A percentile compares a stretch with the other conserved stretches of the same genome.
Conservation (phyloP, 2,329 filamentous ascomycete genomes). For the Samsoniella hepiali region DNA sequence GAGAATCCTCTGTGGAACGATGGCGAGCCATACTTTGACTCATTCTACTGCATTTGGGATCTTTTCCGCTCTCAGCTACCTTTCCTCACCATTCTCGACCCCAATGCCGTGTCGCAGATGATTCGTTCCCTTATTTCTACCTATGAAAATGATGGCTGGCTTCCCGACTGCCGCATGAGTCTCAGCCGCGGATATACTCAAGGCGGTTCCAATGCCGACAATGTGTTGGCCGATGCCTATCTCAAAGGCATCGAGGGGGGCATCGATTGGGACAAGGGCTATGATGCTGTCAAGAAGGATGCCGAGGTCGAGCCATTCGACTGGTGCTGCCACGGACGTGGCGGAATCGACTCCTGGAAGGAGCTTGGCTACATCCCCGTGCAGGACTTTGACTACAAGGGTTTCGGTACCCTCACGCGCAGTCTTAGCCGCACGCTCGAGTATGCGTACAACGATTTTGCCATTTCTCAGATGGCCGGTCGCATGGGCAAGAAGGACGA, state of each 20-base stretch:
- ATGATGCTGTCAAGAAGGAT: conserved; percentile 68
- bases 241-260: conserved; percentile 60
- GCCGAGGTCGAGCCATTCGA: conserved; percentile 67
- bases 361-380: conserved; percentile 66
- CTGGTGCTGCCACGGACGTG: conserved; percentile 68
- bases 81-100: conserved; percentile 66
- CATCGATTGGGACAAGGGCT: conserved; percentile 65
- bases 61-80: conserved; percentile 67
- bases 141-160: conserved; percentile 65
- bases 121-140: conserved; percentile 69
- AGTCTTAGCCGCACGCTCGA: conserved; percentile 71
- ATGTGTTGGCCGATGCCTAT: conserved; percentile 64
- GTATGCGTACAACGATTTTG: conserved; percentile 76
- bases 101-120: conserved; percentile 61
- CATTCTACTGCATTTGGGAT: conserved; percentile 76
- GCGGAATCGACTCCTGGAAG: conserved; percentile 71
- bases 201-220: conserved; percentile 71
- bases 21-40: conserved; percentile 69
- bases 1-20: conserved; percentile 68
- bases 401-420: conserved; percentile 67
- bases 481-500: conserved; percentile 53
- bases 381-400: conserved; percentile 63
- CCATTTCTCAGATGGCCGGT: conserved; percentile 60
- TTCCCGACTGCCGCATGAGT: conserved; percentile 76
- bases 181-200: conserved; percentile 71